phyloP scores from a whole-genome alignment of 2,329 filamentous ascomycete species.

The Monosporascus sp. region DNA sequence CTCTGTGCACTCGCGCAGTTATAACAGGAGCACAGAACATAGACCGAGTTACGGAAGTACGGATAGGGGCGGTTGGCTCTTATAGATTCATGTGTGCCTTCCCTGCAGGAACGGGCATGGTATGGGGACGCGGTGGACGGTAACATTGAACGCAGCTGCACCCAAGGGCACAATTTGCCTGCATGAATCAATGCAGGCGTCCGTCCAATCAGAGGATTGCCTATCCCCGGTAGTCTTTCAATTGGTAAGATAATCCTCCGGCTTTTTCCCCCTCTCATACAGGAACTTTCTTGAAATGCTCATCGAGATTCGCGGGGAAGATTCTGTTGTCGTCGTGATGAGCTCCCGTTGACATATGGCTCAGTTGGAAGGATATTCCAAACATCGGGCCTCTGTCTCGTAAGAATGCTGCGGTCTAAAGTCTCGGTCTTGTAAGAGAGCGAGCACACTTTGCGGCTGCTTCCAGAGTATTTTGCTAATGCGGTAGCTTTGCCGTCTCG shows the following conservation, averaged over 20 bases:
- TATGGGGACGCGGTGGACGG: conserved; percentile 5
- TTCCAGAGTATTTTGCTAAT: no score
- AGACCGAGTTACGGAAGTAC: neutral
- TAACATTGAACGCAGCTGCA: conserved; percentile 9
- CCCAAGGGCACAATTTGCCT: conserved; percentile 14
- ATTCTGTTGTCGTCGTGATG: neutral
- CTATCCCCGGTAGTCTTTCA: neutral
- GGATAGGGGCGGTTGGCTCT: neutral
- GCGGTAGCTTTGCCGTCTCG: no score
- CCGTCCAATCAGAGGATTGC: neutral
- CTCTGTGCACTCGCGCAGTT: neutral
- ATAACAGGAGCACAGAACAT: neutral
- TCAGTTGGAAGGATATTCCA: no score
- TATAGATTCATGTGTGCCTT: conserved; percentile 8
- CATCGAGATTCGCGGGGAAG: neutral
- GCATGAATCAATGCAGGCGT: conserved; percentile 1
- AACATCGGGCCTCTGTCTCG: no score
- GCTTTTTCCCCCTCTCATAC: no score
- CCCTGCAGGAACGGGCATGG: conserved; percentile 19
- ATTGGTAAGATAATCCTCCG: neutral
- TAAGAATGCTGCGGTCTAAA: no score
- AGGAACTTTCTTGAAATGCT: neutral
- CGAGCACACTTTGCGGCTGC: no score
- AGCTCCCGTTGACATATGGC: no score
- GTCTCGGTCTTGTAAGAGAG: no score